Evolutionary conservation across 2,329 filamentous ascomycete species (phyloP), one percentile per base, ranked within the genome.

Genomic region (Stemphylium beticola): DNA sequence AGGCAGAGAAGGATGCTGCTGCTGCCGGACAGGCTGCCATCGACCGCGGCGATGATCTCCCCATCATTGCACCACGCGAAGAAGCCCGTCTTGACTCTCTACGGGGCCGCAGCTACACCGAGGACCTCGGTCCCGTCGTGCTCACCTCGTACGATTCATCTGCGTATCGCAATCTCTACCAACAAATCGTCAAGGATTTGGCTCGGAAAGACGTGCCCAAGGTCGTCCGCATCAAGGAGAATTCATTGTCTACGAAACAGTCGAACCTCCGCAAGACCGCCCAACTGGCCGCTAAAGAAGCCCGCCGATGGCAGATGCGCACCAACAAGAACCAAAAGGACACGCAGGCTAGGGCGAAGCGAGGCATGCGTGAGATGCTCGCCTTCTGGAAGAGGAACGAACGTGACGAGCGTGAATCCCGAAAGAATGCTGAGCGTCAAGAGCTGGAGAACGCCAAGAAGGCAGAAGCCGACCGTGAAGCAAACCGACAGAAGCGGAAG

Each of bases 241-340:
- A 92, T 64, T 97, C 93, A 0, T 87, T 93, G 54, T 85, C 87
- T 8, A 96, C 89, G 33, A 96, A 96, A 73, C 86, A 90, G 48
- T 96, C 93, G n/a, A 99, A 99, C 67, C 84, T 96, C 42, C 95
- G 96, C 74, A 99, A 99, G 83, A 99, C 95, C 0, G 95, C 93
- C 12, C 93, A 98, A 66, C 82, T 99, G 36, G 95, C 95, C 7
- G 96, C 93, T 57, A 99, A 99, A 74, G 95, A 99, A 78, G 93
- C 95, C 49, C 92, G 96, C 71, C 85, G 96, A 70, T 99, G 95
- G 95, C 96, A 99, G 76, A 85, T 96, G 57, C 90, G 92, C 37
- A 99, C 95, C 49, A 99, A 99, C 81, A 98, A 99, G 83, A 96
- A 93, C 72, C 95, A 91, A 75, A 99, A 99, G 76, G 95, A 99